These are phyloP conservation scores for Phytophthora ramorum DNA, from an alignment of 352 stramenopile species.

Conservation along the genomic window DNA sequence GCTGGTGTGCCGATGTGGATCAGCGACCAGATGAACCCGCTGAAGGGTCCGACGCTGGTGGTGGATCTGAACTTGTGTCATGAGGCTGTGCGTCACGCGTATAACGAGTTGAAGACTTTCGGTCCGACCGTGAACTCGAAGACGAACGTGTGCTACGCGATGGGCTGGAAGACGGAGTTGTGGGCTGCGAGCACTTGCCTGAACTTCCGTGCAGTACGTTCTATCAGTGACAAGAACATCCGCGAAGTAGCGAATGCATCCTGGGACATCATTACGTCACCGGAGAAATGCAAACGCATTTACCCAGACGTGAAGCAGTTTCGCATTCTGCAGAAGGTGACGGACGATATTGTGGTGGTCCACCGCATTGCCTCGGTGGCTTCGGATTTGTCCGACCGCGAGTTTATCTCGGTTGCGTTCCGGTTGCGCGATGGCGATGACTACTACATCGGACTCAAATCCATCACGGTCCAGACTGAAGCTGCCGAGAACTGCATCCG, in stretches of 20 bases:
- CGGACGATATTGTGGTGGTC: conserved; percentile 83
- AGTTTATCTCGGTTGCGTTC: conserved; percentile 85
- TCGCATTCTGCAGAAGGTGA: conserved; percentile 85
- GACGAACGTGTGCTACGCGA: conserved; percentile 87
- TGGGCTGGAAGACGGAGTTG: conserved; percentile 87
- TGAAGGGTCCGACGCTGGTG: conserved; percentile 78
- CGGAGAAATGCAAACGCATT: conserved; percentile 84
- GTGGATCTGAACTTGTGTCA: conserved; percentile 82
- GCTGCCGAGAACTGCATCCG: conserved; percentile 81
- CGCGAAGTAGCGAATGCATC: conserved; percentile 73
- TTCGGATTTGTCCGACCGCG: conserved; percentile 74
- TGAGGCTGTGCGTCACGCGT: conserved; percentile 79
- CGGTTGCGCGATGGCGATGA: conserved; percentile 76
- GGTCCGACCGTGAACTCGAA: conserved; percentile 80
- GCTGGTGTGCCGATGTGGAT: conserved; percentile 77
- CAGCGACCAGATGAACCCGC: conserved; percentile 81
- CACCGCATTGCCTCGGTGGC: conserved; percentile 80
- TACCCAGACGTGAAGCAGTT: conserved; percentile 88
- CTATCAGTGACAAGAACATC: conserved; percentile 75
- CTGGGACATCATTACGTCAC: conserved; percentile 86
- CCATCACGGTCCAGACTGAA: conserved; percentile 75
- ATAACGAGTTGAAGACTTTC: conserved; percentile 82
- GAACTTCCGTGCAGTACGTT: conserved; percentile 73
- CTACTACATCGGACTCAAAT: conserved; percentile 84
- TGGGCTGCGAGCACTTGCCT: conserved; percentile 82